Base-by-base conservation (phyloP, 306 rosid species). In the Cyclanthera cordifolia region DNA sequence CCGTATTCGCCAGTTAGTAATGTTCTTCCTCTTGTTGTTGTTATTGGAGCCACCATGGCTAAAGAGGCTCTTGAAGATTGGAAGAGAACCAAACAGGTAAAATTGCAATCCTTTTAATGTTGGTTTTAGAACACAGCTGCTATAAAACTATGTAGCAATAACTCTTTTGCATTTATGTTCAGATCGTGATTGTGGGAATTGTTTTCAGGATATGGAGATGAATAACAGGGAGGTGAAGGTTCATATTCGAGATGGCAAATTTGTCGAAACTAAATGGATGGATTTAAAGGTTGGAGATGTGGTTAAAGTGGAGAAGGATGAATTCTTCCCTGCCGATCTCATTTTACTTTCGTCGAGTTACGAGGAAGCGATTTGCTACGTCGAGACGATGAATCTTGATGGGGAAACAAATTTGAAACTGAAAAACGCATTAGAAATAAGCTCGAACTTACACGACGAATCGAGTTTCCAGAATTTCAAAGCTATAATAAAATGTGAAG, bases 351-450 rank as follows among this genome's bases (percentile, higher is more conserved):
- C 97, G 10, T 94, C 99, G 47, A 94, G 87, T 72, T 85, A 88
- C 24, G 99, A 94, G 11, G 97, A 90, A 17, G 88, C 96, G 17
- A 82, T 90, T 78, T 94, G 99, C 84, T 90, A 94, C 50, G 99
- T 94, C 1, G 99, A 94, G 84, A 94, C 99, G 54, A 90, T 83
- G 77, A 90, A 90, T 51, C 96, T 90, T 30, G 99, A 94, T 51
- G 99, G 99, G 46, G 99, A 94, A 79, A 90, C 99, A 13, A 94
- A 94, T 80, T 84, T 94, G 82, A 94, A 94, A 57, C 80, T 94
- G 34, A 94, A 90, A 72, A 95, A 94, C 72, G 85, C 95, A 8
- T 50, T 73, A 45, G 99, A 94, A 54, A 81, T 69, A 15, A 94
- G 96, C 71, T 86, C 97, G 6, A 82, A 75, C 54, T 75, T 88